Conservation (phyloP, 257 asterid species). For the Solanum paucissectum region DNA sequence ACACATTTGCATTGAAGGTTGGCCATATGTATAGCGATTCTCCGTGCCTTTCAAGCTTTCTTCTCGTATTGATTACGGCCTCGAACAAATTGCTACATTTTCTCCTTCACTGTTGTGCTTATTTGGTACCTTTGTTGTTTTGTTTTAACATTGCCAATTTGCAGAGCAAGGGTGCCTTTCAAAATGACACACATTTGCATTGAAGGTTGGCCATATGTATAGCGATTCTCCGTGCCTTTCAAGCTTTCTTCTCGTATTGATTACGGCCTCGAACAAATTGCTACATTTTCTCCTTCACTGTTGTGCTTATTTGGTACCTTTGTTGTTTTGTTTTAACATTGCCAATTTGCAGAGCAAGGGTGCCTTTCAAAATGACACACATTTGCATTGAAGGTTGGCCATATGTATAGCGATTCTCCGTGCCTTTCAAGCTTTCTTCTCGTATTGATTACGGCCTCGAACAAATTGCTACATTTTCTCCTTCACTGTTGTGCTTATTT, state of each 20-base stretch:
- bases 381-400: slow-evolving; percentile 66
- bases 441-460: slow-evolving; percentile 29
- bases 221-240: slow-evolving; percentile 68
- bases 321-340: too few relatives aligned
- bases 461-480: not conserved
- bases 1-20: slow-evolving; percentile 59
- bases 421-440: slow-evolving; percentile 32
- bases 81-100: slow-evolving; percentile 7
- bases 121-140: not conserved
- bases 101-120: too few relatives aligned
- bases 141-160: slow-evolving; percentile 20
- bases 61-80: slow-evolving; percentile 24
- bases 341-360: slow-evolving; percentile 66
- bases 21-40: slow-evolving; percentile 40
- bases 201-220: slow-evolving; percentile 50
- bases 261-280: slow-evolving; percentile 16
- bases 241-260: slow-evolving; percentile 17
- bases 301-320: too few relatives aligned
- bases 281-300: not conserved
- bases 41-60: slow-evolving; percentile 48
- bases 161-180: slow-evolving; percentile 54
- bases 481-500: too few relatives aligned
- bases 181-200: slow-evolving; percentile 41
- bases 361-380: slow-evolving; percentile 26
- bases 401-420: slow-evolving; percentile 43